A percentile compares a stretch with the other conserved stretches of the same genome.
phyloP scores from a whole-genome alignment of 805 yeast species.

The Barnettozyma vustinii region DNA sequence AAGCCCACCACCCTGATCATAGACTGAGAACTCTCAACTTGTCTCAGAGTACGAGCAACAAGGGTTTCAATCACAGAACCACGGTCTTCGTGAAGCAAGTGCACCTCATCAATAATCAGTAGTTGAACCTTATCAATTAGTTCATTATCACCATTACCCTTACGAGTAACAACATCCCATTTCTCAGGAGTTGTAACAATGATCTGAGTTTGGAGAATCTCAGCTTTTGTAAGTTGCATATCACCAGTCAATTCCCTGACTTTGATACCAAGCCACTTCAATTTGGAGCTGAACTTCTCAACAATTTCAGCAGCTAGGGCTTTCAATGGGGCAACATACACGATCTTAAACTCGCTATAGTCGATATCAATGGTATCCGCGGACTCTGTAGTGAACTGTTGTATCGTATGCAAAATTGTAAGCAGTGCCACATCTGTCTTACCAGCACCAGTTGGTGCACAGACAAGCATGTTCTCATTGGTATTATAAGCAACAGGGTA shows the following conservation, averaged over 20 bases:
- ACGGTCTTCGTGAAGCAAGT: conserved; percentile 92
- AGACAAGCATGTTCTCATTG: conserved; percentile 89
- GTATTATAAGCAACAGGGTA: conserved; percentile 90
- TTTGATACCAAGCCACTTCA: conserved; percentile 78
- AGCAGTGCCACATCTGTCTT: conserved; percentile 90
- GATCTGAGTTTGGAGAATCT: conserved; percentile 75
- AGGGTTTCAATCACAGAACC: conserved; percentile 96
- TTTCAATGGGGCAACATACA: conserved; percentile 89
- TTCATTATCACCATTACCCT: conserved; percentile 84
- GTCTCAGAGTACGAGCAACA: conserved; percentile 90
- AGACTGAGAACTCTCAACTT: conserved; percentile 89
- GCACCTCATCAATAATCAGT: conserved; percentile 93
- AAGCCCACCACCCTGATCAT: conserved; percentile 92
- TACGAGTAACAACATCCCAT: conserved; percentile 97
- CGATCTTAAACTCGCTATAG: conserved; percentile 81
- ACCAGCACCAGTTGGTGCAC: conserved; percentile 99
- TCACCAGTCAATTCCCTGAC: conserved; percentile 93
- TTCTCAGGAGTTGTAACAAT: conserved; percentile 95
- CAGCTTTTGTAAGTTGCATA: conserved; percentile 83
- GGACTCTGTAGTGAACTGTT: conserved; percentile 57
- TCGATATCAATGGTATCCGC: conserved; percentile 57
- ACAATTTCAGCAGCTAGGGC: conserved; percentile 97
- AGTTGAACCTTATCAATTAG: conserved; percentile 78
- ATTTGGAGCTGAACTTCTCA: conserved; percentile 72
- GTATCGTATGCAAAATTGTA: conserved; percentile 72